Conservation (phyloP, 768 basidiomycete genomes). For the Russula virescens region DNA sequence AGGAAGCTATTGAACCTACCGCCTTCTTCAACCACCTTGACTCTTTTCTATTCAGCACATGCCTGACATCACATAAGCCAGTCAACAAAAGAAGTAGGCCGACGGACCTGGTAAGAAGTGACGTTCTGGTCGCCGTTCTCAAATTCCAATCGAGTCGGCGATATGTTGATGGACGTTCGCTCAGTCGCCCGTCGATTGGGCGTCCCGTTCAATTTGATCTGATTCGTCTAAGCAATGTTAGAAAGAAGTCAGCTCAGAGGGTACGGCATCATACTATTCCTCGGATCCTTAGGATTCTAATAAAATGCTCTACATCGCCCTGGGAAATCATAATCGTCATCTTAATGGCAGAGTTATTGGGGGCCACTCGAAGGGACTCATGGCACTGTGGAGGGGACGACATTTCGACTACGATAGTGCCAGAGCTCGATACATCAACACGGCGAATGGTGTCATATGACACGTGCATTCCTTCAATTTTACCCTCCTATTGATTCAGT, state of each 20-base stretch:
- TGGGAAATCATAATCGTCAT: slow-evolving; percentile 8
- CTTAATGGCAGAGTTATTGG: not conserved
- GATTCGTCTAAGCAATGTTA: slow-evolving; percentile 1
- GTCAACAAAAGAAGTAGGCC: slow-evolving; percentile 14
- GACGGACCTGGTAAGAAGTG: slow-evolving; percentile 21
- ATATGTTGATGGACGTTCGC: slow-evolving; percentile 16
- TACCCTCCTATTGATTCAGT: slow-evolving; percentile 11
- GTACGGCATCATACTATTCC: slow-evolving; percentile 5
- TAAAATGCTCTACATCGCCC: slow-evolving; percentile 5
- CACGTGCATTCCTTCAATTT: slow-evolving; percentile 19
- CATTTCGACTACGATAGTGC: slow-evolving; percentile 1
- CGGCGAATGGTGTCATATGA: slow-evolving; percentile 6
- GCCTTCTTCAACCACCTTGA: slow-evolving; percentile 20
- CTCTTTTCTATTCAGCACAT: slow-evolving; percentile 11
- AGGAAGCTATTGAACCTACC: slow-evolving; percentile 5
- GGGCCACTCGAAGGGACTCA: slow-evolving; percentile 4
- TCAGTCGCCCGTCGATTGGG: not conserved
- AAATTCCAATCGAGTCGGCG: slow-evolving; percentile 23
- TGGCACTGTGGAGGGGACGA: slow-evolving; percentile 10
- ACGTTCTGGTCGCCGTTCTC: not conserved
- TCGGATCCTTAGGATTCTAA: slow-evolving; percentile 7
- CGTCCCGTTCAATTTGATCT: slow-evolving; percentile 15
- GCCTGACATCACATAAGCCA: slow-evolving; percentile 2
- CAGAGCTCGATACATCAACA: slow-evolving; percentile 14
- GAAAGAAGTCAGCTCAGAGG: not conserved